Evolutionary conservation across 257 asterid genomes (phyloP).

Genomic region (Solanum ossicruentum): DNA sequence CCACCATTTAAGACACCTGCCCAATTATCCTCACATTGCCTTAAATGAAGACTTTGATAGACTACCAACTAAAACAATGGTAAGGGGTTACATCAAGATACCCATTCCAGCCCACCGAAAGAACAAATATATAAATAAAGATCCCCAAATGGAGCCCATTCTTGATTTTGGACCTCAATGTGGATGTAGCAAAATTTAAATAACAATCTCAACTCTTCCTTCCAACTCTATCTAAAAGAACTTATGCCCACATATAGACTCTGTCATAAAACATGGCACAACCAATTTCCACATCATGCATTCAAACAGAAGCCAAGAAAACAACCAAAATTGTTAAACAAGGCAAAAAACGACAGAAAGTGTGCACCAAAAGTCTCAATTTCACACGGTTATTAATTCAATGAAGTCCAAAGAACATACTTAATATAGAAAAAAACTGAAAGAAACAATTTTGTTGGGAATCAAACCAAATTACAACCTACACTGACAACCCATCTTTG

Average conservation of each 20-base stretch:
- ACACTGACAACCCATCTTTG: background rate
- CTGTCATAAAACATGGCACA: background rate
- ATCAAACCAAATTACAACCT: background rate
- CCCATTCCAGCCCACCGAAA: background rate
- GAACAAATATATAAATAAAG: background rate
- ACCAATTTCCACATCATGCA: background rate
- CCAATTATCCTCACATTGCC: background rate
- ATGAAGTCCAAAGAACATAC: background rate
- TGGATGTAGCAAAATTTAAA: background rate
- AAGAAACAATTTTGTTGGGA: background rate
- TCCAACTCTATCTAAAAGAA: background rate
- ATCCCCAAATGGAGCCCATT: background rate
- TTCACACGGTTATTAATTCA: background rate
- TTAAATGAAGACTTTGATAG: slow-evolving; percentile 1
- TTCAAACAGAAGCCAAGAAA: background rate
- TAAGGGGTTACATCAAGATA: background rate
- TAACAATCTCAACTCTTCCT: background rate
- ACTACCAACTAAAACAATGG: slow-evolving; percentile 3
- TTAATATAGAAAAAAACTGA: background rate
- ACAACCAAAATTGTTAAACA: background rate
- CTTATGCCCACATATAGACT: background rate
- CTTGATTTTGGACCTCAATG: background rate
- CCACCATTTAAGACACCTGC: slow-evolving; percentile 5
- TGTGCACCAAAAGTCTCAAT: background rate
- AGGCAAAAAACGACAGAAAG: background rate